phyloP scores from a whole-genome alignment of 2,329 filamentous ascomycete species.

The Berkeleyomyces rouxiae region DNA sequence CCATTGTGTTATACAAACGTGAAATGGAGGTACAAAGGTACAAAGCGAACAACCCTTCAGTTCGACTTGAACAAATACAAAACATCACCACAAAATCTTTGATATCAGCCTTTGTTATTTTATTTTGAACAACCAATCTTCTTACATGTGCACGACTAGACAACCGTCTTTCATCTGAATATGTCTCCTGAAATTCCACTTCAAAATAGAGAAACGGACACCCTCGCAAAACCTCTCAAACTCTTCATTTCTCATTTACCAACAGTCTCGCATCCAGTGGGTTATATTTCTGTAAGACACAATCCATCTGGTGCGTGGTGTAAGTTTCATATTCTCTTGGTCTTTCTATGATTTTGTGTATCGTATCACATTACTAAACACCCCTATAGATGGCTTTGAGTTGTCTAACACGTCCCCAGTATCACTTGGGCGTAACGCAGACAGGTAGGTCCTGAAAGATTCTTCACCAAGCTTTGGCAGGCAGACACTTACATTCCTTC shows the following conservation, averaged over 20 bases:
- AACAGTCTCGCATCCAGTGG: background rate
- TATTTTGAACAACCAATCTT: too few species aligned
- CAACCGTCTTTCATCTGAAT: too few species aligned
- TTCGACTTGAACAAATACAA: too few species aligned
- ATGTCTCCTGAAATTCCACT: too few species aligned
- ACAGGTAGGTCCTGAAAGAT: slow-evolving; percentile 1
- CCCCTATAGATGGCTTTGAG: slow-evolving; percentile 8
- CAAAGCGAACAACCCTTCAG: too few species aligned
- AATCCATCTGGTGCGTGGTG: slow-evolving; percentile 6
- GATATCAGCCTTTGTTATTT: too few species aligned
- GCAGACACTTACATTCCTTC: background rate
- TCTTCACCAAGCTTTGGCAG: too few species aligned
- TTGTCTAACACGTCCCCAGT: slow-evolving; percentile 2
- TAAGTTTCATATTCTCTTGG: background rate
- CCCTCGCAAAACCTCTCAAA: background rate
- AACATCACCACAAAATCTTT: too few species aligned
- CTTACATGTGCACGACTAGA: too few species aligned
- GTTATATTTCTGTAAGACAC: slow-evolving; percentile 3
- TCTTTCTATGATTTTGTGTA: background rate
- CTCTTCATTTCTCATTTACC: background rate
- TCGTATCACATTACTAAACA: background rate
- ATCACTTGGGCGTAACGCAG: slow-evolving; percentile 5
- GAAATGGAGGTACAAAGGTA: too few species aligned
- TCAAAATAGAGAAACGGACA: background rate
- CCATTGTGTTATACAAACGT: background rate